phyloP scores from a whole-genome alignment of 2,329 filamentous ascomycete species.

The Phyllosticta paracitricarpa region DNA sequence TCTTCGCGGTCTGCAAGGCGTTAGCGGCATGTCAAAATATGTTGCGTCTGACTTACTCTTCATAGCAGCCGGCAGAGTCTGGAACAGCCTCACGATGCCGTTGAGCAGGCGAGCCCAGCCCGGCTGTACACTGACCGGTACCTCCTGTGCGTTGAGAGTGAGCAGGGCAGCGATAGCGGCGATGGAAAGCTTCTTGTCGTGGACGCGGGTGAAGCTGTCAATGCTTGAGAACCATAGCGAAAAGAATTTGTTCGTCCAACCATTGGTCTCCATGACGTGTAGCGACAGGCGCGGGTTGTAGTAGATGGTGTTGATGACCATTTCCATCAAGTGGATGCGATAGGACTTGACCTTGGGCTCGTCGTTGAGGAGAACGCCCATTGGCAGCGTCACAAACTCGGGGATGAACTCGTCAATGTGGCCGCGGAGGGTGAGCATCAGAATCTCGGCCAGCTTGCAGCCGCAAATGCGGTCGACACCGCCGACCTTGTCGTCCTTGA shows the following conservation, averaged over 20 bases:
- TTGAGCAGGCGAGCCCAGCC: conserved; percentile 89
- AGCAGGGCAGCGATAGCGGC: conserved; percentile 83
- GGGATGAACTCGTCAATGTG: conserved; percentile 81
- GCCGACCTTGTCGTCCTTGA: conserved; percentile 81
- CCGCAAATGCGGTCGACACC: conserved; percentile 93
- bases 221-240: conserved; percentile 97
- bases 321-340: conserved; percentile 94
- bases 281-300: conserved; percentile 86
- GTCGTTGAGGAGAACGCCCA: conserved; percentile 65
- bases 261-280: conserved; percentile 78
- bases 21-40: conserved; percentile 15
- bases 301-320: conserved; percentile 96
- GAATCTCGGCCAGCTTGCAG: conserved; percentile 91
- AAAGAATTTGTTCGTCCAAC: conserved; percentile 98
- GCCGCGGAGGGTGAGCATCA: conserved; percentile 90
- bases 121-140: conserved; percentile 85
- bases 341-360: conserved; percentile 87
- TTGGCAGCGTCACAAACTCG: conserved; percentile 81
- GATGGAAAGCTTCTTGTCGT: conserved; percentile 98
- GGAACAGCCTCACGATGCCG: conserved; percentile 84
- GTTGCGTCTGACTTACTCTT: conserved; percentile 52
- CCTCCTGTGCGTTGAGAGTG: conserved; percentile 65
- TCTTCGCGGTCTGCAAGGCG: conserved; percentile 67
- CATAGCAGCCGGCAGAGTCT: conserved; percentile 75
- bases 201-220: conserved; percentile 82